These are phyloP conservation scores for Alternaria panax DNA, from an alignment of 2,329 filamentous ascomycete genomes.

Conservation along the genomic window DNA sequence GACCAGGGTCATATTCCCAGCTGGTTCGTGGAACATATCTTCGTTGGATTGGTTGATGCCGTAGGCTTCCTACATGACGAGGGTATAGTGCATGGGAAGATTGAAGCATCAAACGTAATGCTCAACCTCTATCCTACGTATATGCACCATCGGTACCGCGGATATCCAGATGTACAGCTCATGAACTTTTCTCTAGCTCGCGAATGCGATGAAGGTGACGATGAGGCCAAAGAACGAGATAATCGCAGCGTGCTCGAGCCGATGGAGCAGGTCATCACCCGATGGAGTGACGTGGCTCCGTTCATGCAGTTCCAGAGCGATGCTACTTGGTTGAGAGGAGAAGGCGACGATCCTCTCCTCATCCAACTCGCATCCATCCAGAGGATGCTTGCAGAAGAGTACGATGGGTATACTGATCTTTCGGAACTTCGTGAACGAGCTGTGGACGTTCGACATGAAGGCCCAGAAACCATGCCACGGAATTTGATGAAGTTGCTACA, in stretches of 20 bases:
- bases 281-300: constrained; percentile 12
- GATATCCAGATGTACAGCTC: constrained; percentile 22
- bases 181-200: constrained; percentile 7
- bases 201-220: not conserved
- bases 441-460: constrained; percentile 9
- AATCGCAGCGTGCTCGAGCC: constrained; percentile 6
- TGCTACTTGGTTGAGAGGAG: not conserved
- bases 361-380: not conserved
- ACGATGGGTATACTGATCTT: not conserved
- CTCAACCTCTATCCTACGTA: constrained; percentile 13
- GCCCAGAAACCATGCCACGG: constrained; percentile 7
- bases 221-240: constrained; percentile 2
- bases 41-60: constrained; percentile 15
- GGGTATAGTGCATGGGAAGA: constrained; percentile 9
- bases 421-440: not conserved
- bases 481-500: constrained; percentile 9
- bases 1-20: constrained; percentile 1
- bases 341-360: not conserved
- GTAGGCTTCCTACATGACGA: constrained; percentile 10
- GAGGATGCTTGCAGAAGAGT: not conserved
- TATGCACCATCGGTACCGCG: constrained; percentile 12
- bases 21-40: constrained; percentile 25
- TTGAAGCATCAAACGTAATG: constrained; percentile 12
- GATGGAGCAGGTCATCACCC: constrained; percentile 5
- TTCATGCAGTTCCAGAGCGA: not conserved